Conservation (phyloP, 805 yeast species). For the Candida dajiaensis region DNA sequence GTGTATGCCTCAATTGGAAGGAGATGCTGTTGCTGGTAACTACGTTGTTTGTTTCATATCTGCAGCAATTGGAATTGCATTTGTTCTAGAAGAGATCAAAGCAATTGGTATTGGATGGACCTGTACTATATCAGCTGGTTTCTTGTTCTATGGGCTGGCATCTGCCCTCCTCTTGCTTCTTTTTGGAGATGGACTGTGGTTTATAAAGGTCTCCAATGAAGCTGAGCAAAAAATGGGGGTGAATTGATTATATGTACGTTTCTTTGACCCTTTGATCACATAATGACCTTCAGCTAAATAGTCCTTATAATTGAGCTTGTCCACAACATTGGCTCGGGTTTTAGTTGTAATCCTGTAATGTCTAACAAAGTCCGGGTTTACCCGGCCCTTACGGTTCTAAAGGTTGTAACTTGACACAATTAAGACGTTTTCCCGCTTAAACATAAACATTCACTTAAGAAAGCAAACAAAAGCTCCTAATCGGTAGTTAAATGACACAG, state of each 20-base stretch:
- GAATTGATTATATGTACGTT: too few species aligned
- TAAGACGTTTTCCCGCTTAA: too few species aligned
- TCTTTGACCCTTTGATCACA: too few species aligned
- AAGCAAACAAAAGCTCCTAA: too few species aligned
- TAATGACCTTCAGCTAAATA: too few species aligned
- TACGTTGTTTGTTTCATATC: slow-evolving; percentile 45
- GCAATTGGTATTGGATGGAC: slow-evolving; percentile 54
- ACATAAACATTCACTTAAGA: background rate
- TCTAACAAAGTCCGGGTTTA: background rate
- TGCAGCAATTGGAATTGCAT: slow-evolving; percentile 46
- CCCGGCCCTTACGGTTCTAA: background rate
- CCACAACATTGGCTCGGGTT: too few species aligned
- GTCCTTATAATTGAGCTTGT: too few species aligned
- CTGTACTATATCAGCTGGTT: slow-evolving; percentile 41
- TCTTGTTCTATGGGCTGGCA: slow-evolving; percentile 1
- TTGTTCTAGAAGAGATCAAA: slow-evolving; percentile 39
- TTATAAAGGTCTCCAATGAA: too few species aligned
- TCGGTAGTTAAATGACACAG: background rate
- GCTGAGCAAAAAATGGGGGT: too few species aligned
- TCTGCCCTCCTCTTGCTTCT: background rate
- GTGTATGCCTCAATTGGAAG: slow-evolving; percentile 45
- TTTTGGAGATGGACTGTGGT: background rate
- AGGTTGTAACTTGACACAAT: background rate
- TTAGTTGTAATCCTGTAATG: background rate
- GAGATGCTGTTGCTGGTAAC: slow-evolving; percentile 52